These are phyloP conservation scores for Coemansia furcata DNA, from an alignment of 192 early-diverging fungal genomes.

Conservation along the genomic window DNA sequence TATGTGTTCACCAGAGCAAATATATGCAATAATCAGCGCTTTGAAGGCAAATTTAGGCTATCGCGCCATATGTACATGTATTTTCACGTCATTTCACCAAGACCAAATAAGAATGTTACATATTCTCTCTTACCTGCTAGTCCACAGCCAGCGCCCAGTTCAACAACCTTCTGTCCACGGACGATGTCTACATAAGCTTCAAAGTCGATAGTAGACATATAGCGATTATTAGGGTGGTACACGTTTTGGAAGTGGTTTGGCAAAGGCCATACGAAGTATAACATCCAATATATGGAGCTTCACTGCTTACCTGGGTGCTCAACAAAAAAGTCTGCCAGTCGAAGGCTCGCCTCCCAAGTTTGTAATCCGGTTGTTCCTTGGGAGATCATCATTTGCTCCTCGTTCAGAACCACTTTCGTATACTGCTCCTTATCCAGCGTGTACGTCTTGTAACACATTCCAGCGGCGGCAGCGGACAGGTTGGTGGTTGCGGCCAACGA, in stretches of 20 bases:
- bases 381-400: conserved; percentile 55
- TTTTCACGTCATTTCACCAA: neutral
- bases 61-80: neutral
- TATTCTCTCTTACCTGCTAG: conserved; percentile 25
- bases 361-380: conserved; percentile 62
- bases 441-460: conserved; percentile 51
- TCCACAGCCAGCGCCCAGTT: conserved; percentile 50
- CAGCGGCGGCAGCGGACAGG: conserved; percentile 1
- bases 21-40: neutral
- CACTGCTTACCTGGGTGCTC: conserved; percentile 41
- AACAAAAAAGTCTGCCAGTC: conserved; percentile 55
- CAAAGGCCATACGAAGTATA: neutral
- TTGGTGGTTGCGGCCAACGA: conserved; percentile 29
- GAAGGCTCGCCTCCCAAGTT: conserved; percentile 63
- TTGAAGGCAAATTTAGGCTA: neutral
- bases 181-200: conserved; percentile 34
- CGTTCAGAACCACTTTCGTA: conserved; percentile 49
- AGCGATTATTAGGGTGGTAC: neutral
- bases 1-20: neutral
- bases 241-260: neutral
- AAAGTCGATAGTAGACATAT: conserved; percentile 9
- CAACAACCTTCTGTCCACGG: conserved; percentile 39
- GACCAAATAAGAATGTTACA: neutral
- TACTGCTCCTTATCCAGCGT: conserved; percentile 46
- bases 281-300: neutral